Conservation (phyloP, 2,329 filamentous ascomycete species). For the Immersiporthe knoxdaviesiana region DNA sequence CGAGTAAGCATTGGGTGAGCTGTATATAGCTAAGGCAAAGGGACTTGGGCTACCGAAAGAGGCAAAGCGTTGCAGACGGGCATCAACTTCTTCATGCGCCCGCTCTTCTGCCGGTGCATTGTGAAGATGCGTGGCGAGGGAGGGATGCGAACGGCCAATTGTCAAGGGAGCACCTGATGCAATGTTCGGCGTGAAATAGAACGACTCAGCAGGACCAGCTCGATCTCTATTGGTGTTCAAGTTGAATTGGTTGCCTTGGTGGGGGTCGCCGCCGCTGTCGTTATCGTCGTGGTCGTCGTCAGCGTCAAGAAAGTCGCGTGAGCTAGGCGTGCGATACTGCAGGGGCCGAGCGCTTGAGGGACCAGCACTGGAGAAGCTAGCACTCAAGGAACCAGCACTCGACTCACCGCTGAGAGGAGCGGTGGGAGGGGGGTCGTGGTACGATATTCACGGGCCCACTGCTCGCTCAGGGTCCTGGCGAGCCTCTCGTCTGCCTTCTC, state of each 20-base stretch:
- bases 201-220: not conserved
- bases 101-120: constrained; percentile 30
- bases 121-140: not conserved
- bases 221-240: not conserved
- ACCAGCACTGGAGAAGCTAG: not conserved
- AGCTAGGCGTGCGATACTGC: constrained; percentile 7
- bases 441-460: constrained; percentile 10
- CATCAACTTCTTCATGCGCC: constrained; percentile 31
- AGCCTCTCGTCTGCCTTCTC: constrained; percentile 41
- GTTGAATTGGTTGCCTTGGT: not conserved
- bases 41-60: not conserved
- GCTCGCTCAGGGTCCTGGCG: constrained; percentile 30
- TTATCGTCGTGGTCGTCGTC: constrained; percentile 5
- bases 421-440: constrained; percentile 1
- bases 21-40: not conserved
- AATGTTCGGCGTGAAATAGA: not conserved
- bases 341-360: constrained; percentile 11
- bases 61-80: constrained; percentile 25
- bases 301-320: not conserved
- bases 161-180: not conserved
- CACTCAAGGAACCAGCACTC: not conserved
- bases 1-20: constrained; percentile 8
- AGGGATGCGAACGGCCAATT: not conserved
- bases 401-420: constrained; percentile 21
- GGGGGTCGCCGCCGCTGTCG: not conserved